A percentile compares a stretch with the other conserved stretches of the same genome.
Evolutionary conservation across 2,329 filamentous ascomycete species (phyloP).

Genomic region (Pestalotiopsis sp.): DNA sequence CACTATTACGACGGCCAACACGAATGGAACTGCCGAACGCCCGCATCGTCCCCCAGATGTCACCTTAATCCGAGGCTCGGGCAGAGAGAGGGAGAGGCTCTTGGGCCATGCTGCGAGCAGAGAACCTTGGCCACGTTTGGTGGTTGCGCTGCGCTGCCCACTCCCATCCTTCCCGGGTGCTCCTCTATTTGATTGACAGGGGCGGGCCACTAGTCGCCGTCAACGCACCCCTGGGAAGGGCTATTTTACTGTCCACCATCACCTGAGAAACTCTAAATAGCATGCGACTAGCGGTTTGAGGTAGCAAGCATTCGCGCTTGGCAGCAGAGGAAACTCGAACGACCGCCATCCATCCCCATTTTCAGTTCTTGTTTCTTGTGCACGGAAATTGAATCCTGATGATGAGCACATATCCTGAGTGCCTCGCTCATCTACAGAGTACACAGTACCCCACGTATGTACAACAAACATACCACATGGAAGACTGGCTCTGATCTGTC

Average conservation of each 20-base stretch:
- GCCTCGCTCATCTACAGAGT: neutral
- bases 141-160: neutral
- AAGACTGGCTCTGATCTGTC: neutral
- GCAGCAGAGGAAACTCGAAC: neutral
- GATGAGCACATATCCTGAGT: neutral
- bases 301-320: constrained; percentile 2
- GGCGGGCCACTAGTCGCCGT: constrained; percentile 3
- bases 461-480: constrained; percentile 2
- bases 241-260: neutral
- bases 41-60: neutral
- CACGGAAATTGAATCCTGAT: neutral
- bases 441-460: neutral
- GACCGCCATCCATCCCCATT: neutral
- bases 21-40: neutral
- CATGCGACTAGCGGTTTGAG: constrained; percentile 11
- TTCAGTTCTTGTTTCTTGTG: neutral
- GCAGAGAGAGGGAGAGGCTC: neutral
- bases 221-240: neutral
- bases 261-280: constrained; percentile 13
- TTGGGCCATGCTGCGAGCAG: constrained; percentile 1
- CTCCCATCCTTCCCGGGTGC: neutral
- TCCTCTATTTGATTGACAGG: neutral
- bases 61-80: neutral
- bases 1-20: neutral
- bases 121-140: neutral